Conservation (phyloP, 257 asterid species). For the Capsicum pubescens region DNA sequence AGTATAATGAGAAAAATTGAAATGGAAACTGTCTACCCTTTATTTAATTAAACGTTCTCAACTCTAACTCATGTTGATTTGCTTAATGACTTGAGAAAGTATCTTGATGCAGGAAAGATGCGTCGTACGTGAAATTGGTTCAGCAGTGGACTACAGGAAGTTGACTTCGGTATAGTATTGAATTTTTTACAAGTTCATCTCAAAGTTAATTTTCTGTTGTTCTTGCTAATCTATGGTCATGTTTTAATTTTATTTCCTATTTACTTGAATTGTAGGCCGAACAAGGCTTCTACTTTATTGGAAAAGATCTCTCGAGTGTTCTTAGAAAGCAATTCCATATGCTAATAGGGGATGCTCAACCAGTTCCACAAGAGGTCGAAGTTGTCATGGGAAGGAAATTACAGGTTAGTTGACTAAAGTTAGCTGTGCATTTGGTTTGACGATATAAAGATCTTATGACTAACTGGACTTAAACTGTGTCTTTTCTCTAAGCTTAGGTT, state of each 20-base stretch:
- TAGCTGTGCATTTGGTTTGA: neutral
- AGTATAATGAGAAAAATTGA: neutral
- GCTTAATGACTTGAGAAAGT: constrained; percentile 30
- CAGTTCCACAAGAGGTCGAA: constrained; percentile 76
- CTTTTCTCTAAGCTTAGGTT: constrained; percentile 49
- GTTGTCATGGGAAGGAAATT: constrained; percentile 97
- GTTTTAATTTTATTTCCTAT: neutral
- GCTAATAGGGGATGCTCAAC: constrained; percentile 59
- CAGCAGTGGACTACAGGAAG: constrained; percentile 84
- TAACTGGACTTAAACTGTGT: neutral
- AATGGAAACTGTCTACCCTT: neutral
- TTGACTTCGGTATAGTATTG: constrained; percentile 68
- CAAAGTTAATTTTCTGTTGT: constrained; percentile 2
- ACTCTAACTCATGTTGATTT: constrained; percentile 17
- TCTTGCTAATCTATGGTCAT: constrained; percentile 19
- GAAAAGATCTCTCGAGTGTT: constrained; percentile 58
- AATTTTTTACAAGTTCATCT: neutral
- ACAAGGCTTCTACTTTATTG: constrained; percentile 72
- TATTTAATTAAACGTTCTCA: neutral
- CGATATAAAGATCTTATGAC: neutral
- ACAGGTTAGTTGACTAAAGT: constrained; percentile 46
- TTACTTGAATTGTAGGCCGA: constrained; percentile 60
- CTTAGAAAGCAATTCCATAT: constrained; percentile 72
- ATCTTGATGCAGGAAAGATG: constrained; percentile 79
- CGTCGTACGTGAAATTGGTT: constrained; percentile 80